These are phyloP conservation scores for Alternaria sp. DNA, from an alignment of 2,329 filamentous ascomycete genomes.

Conservation along the genomic window DNA sequence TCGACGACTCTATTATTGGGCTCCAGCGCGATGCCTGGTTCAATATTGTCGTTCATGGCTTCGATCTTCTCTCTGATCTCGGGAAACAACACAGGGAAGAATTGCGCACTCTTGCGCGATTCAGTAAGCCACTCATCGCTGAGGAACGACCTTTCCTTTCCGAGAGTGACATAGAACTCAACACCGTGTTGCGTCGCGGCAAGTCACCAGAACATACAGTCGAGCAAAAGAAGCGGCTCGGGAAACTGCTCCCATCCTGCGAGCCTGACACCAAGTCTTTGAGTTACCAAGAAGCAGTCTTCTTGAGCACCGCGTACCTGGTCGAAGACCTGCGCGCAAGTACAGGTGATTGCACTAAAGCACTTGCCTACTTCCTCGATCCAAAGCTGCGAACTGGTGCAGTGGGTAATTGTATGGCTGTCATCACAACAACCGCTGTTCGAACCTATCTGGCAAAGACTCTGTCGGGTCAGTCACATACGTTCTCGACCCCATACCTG, in stretches of 20 bases:
- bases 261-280: slow-evolving; percentile 81
- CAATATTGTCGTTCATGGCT: slow-evolving; percentile 94
- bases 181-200: slow-evolving; percentile 88
- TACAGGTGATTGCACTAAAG: slow-evolving; percentile 87
- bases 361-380: slow-evolving; percentile 92
- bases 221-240: slow-evolving; percentile 81
- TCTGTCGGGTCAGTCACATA: slow-evolving; percentile 72
- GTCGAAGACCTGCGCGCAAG: slow-evolving; percentile 88
- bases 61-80: slow-evolving; percentile 76
- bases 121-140: slow-evolving; percentile 86
- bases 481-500: slow-evolving; percentile 91
- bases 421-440: slow-evolving; percentile 73
- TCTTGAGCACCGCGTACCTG: slow-evolving; percentile 87
- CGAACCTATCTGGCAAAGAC: slow-evolving; percentile 81
- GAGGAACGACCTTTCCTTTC: slow-evolving; percentile 88
- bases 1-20: slow-evolving; percentile 63
- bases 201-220: slow-evolving; percentile 80
- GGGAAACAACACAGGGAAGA: slow-evolving; percentile 78
- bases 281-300: slow-evolving; percentile 90
- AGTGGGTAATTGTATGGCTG: slow-evolving; percentile 69
- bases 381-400: slow-evolving; percentile 74
- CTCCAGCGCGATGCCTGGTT: slow-evolving; percentile 95
- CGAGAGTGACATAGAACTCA: slow-evolving; percentile 96
- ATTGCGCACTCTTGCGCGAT: slow-evolving; percentile 81
- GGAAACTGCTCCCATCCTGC: slow-evolving; percentile 76